Evolutionary conservation across 495 filamentous ascomycete species (phyloP), one percentile per base, ranked within the genome.

Genomic region (Lasiosphaeriaceae sp.): DNA sequence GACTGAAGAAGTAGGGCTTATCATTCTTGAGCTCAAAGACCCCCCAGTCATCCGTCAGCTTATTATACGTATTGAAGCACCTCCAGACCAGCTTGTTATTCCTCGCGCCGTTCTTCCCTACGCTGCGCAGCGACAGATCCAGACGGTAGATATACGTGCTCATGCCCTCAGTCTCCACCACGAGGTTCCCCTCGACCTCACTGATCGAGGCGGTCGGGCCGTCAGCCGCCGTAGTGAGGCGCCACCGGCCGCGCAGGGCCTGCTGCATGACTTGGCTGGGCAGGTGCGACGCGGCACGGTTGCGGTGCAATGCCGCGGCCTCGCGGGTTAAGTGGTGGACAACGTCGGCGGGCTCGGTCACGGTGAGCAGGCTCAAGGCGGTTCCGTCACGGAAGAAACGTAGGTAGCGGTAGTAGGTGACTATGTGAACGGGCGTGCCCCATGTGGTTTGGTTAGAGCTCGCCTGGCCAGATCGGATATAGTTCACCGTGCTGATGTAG

Each of bases 401-500:
- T 0, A 98, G 78, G 68, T 97, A 98, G 37, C 94, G 89, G 75
- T 94, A 97, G 73, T 97, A 98, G 0, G 94, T 98, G 35, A 98
- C 92, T 51, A 97, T 96, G 65, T 93, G 92, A 19, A 97, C 88
- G 12, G 95, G 94, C 20, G 83, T 86, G 66, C 85, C 85, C 90
- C 90, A 95, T 66, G 61, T 85, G 51, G 67, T 68, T 71, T 67
- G 80, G 73, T 71, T 79, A 74, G 57, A 74, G 59, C 59, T 80
- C 71, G 61, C 83, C 71, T 64, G 85, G 50, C 94, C 94, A 2
- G 90, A 74, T 2, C 94, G 88, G 31, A 88, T 84, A 71, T 98
- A 98, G 74, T 97, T 97, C 47, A 96, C 90, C 0, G 94, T 97
- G 70, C 83, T 87, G 72, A 98, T 98, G 75, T 98, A 98, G 69